Base-by-base conservation (phyloP, 495 filamentous ascomycete genomes). In the Aspergillus hancockii region DNA sequence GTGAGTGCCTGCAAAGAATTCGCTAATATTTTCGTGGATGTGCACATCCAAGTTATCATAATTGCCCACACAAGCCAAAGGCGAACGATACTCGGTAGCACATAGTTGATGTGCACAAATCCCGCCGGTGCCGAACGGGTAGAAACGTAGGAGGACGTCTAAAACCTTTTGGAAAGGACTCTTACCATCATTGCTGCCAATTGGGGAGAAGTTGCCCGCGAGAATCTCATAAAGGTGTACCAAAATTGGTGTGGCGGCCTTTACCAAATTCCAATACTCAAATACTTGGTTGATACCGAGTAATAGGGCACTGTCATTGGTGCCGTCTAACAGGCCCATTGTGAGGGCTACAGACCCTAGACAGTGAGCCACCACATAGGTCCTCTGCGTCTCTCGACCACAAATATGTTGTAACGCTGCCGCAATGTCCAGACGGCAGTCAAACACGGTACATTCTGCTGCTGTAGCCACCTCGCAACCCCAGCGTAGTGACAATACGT, bases 281-380 rank as follows among this genome's bases (percentile, higher is more conserved):
- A 83, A 89, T 36, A 82, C 74, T 8, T 85, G 85, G 66, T 87
- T 83, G 70, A 86, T 72, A n/a, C 87, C 87, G 79, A 63, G 49
- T 8, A 68, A 14, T 4, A 62, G 52, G 5, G n/a, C 47, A 16
- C 54, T 23, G 4, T 60, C 21, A 59, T 89, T 85, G 0, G 80
- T 83, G 47, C 87, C 87, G 65, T 88, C 85, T 3, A 90, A 78
- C 0, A 90, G 72, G 38, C 85, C 87, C 32, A 76, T 73, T 0
- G 77, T 71, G 23, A 85, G 78, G 13, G 86, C 81, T 0, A 89
- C 81, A 18, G 81, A 80, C 49, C 88, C 88, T 73, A 84, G 84
- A 67, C 88, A 90, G 68, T 90, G 88, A 14, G 81, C 78, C 54
- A 90, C 74, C 10, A 81, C 81, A 69, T 90, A 89, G 36, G 78